Evolutionary conservation across 257 asterid genomes (phyloP).

Genomic region (Plantago elongata): DNA sequence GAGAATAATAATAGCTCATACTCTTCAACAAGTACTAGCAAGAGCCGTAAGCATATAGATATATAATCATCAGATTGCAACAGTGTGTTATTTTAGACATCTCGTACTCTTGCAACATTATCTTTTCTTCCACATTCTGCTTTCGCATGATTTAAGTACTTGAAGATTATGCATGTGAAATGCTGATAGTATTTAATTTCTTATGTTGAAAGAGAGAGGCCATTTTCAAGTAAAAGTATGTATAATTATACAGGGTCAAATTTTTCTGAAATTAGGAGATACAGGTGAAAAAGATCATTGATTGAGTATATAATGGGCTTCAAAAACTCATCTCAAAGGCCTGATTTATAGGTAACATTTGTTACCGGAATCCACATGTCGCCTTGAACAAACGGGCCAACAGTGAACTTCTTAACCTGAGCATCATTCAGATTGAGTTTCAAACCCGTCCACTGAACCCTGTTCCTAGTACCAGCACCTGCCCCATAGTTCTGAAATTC

Average conservation of each 20-base stretch:
- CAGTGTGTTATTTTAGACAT: too few relatives aligned
- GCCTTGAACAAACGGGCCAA: slow-evolving; percentile 8
- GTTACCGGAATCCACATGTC: slow-evolving; percentile 12
- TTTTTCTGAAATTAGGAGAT: too few relatives aligned
- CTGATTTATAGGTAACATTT: slow-evolving; percentile 4
- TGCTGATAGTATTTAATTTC: too few relatives aligned
- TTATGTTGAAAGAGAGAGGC: too few relatives aligned
- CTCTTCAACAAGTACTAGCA: slow-evolving; percentile 80
- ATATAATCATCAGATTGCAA: too few relatives aligned
- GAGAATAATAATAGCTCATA: slow-evolving; percentile 66
- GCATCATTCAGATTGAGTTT: slow-evolving; percentile 7
- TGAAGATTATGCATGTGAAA: too few relatives aligned
- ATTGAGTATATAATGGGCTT: background rate
- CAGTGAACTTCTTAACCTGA: slow-evolving; percentile 1
- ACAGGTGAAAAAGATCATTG: too few relatives aligned
- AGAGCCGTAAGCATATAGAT: too few relatives aligned
- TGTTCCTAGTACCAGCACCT: background rate
- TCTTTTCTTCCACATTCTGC: too few relatives aligned
- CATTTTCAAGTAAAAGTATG: background rate
- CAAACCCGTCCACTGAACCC: slow-evolving; percentile 12
- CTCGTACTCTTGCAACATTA: too few relatives aligned
- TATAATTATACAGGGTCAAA: too few relatives aligned
- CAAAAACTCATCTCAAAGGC: background rate
- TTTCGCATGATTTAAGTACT: too few relatives aligned
- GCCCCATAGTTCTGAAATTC: slow-evolving; percentile 15